Conservation (phyloP, 1,284 basidiomycete species). For the Waitea zeae region DNA sequence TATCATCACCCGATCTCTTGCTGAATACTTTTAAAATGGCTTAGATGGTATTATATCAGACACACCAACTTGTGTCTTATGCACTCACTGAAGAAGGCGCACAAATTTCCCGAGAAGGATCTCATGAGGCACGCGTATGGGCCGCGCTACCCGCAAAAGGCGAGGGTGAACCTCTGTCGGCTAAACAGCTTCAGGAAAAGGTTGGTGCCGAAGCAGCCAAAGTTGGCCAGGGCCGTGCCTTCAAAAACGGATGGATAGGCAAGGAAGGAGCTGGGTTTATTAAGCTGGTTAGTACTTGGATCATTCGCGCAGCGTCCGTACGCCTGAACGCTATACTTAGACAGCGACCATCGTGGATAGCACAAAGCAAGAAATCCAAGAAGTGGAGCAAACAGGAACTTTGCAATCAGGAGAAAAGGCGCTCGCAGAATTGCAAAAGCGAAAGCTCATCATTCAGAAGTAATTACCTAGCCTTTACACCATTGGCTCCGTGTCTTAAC, state of each 20-base stretch:
- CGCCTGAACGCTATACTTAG: constrained; percentile 20
- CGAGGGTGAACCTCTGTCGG: constrained; percentile 43
- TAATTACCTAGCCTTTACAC: constrained; percentile 12
- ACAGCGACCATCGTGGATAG: constrained; percentile 47
- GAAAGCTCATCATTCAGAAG: constrained; percentile 73
- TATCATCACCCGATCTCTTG: constrained; percentile 4
- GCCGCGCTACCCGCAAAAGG: constrained; percentile 59
- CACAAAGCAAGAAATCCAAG: constrained; percentile 61
- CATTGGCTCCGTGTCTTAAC: constrained; percentile 5
- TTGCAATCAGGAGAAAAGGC: constrained; percentile 61
- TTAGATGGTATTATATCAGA: constrained; percentile 77
- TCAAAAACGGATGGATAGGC: constrained; percentile 94
- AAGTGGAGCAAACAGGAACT: constrained; percentile 59
- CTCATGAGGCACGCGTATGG: constrained; percentile 93
- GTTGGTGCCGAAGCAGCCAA: constrained; percentile 79
- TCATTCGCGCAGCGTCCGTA: background rate
- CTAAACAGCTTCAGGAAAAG: constrained; percentile 49
- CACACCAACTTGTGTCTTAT: constrained; percentile 63
- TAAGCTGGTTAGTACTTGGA: constrained; percentile 62
- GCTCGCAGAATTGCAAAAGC: constrained; percentile 78
- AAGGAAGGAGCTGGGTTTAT: constrained; percentile 86
- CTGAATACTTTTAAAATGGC: constrained; percentile 9
- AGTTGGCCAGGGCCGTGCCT: constrained; percentile 86
- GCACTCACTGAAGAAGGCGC: constrained; percentile 65
- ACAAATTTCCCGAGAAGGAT: constrained; percentile 67